Conservation (phyloP, 2,329 filamentous ascomycete species). For the Stagonosporopsis tanaceti region DNA sequence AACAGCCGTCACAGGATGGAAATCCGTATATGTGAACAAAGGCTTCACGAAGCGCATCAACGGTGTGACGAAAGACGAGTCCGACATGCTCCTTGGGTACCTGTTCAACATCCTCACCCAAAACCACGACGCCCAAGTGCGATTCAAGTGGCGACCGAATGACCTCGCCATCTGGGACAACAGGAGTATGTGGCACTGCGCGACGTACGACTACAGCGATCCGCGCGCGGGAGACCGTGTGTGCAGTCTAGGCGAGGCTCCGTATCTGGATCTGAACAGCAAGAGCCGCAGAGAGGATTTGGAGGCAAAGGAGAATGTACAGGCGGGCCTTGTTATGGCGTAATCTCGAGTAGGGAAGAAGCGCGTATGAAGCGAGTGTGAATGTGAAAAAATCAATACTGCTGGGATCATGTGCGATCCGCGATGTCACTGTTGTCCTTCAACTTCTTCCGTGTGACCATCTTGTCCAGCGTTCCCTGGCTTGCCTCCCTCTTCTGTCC, state of each 20-base stretch:
- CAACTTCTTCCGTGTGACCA: slow-evolving; percentile 45
- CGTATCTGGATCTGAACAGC: slow-evolving; percentile 63
- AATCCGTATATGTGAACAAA: slow-evolving; percentile 52
- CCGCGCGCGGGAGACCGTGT: slow-evolving; percentile 61
- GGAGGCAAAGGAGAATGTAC: slow-evolving; percentile 11
- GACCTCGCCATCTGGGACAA: slow-evolving; percentile 71
- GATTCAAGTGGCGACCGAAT: slow-evolving; percentile 55
- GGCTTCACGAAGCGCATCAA: slow-evolving; percentile 53
- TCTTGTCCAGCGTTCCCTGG: slow-evolving; percentile 54
- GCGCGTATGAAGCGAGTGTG: background rate
- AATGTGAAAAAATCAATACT: slow-evolving; percentile 12
- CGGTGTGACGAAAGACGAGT: slow-evolving; percentile 56
- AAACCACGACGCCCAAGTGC: slow-evolving; percentile 62
- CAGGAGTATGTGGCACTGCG: slow-evolving; percentile 65
- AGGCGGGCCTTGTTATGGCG: slow-evolving; percentile 12
- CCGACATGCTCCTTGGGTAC: slow-evolving; percentile 53
- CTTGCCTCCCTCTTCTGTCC: slow-evolving; percentile 65
- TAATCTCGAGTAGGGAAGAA: background rate
- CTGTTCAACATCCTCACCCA: slow-evolving; percentile 55
- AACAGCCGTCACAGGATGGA: slow-evolving; percentile 67
- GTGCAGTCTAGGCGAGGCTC: slow-evolving; percentile 63
- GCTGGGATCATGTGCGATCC: slow-evolving; percentile 20
- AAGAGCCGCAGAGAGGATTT: slow-evolving; percentile 56
- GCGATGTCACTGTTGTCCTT: slow-evolving; percentile 30
- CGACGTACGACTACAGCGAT: slow-evolving; percentile 69